These are phyloP conservation scores for Kitagawia praeruptora DNA, from an alignment of 129 eudicot genomes.

Conservation along the genomic window DNA sequence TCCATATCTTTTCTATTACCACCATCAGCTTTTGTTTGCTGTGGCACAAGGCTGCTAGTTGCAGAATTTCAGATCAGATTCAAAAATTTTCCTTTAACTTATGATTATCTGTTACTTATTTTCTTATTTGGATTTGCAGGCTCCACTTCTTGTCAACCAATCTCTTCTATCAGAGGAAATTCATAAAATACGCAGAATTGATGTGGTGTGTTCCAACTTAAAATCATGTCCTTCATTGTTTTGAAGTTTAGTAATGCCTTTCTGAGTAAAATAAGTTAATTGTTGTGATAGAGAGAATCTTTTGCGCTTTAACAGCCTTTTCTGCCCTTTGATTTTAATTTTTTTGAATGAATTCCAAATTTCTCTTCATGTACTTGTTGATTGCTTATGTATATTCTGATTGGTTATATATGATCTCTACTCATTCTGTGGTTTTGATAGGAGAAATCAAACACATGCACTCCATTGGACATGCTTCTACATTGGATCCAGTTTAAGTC, in stretches of 20 bases:
- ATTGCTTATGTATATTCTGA: background rate
- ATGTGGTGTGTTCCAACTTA: conserved; percentile 35
- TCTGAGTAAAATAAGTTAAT: background rate
- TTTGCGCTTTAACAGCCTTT: background rate
- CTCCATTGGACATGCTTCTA: conserved; percentile 69
- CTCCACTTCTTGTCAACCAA: conserved; percentile 70
- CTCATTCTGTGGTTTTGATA: conserved; percentile 20
- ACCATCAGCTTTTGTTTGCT: background rate
- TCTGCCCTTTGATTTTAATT: background rate
- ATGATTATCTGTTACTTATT: background rate
- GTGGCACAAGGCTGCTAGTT: background rate
- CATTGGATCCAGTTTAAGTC: conserved; percentile 73
- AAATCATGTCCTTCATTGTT: background rate
- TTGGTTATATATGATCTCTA: background rate
- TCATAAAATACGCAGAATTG: conserved; percentile 45
- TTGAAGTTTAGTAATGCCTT: background rate
- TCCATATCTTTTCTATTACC: background rate
- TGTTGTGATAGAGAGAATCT: background rate
- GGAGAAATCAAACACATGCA: conserved; percentile 33
- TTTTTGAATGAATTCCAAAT: background rate
- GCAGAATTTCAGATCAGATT: background rate
- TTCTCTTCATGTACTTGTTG: background rate
- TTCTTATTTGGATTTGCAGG: conserved; percentile 41
- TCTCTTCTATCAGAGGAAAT: conserved; percentile 50
- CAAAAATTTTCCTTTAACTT: background rate